These are phyloP conservation scores for Aphanomyces euteiches DNA, from an alignment of 352 stramenopile species.

Conservation along the genomic window DNA sequence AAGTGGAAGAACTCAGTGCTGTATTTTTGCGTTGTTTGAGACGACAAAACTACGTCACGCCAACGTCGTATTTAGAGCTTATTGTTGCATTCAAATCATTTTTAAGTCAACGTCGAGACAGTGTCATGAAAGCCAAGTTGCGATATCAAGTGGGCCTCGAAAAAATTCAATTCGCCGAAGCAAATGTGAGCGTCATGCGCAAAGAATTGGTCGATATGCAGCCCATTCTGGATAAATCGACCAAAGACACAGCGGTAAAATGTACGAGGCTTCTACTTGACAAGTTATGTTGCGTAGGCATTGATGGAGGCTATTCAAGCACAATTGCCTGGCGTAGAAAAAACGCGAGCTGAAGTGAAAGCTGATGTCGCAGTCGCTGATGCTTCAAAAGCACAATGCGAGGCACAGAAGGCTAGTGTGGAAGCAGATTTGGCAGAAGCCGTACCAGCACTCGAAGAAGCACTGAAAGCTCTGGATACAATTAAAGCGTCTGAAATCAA, in stretches of 20 bases:
- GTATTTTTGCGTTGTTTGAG: conserved; percentile 79
- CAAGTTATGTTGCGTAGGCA: conserved; percentile 41
- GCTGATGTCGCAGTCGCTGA: conserved; percentile 73
- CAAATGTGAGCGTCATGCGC: conserved; percentile 92
- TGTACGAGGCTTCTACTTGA: too few relatives aligned
- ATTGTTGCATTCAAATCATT: conserved; percentile 93
- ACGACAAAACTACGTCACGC: conserved; percentile 94
- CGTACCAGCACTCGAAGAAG: conserved; percentile 89
- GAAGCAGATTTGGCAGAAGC: conserved; percentile 90
- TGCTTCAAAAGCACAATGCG: conserved; percentile 84
- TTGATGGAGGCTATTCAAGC: conserved; percentile 92
- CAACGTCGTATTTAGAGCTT: conserved; percentile 93
- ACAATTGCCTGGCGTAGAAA: conserved; percentile 87
- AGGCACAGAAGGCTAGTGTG: conserved; percentile 83
- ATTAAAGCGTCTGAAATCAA: conserved; percentile 92
- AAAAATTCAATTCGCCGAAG: conserved; percentile 91
- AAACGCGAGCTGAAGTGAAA: conserved; percentile 74
- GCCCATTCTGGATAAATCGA: conserved; percentile 88
- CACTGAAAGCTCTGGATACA: conserved; percentile 89
- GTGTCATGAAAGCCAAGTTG: conserved; percentile 75
- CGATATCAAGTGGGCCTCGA: conserved; percentile 91
- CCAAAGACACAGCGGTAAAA: conserved; percentile 74
- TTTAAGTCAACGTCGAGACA: conserved; percentile 72
- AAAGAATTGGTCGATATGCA: conserved; percentile 93
- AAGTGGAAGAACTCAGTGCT: conserved; percentile 79